A percentile compares a stretch with the other conserved stretches of the same genome.
phyloP scores from a whole-genome alignment of 73 alveolate species.

The Paramecium bursaria region DNA sequence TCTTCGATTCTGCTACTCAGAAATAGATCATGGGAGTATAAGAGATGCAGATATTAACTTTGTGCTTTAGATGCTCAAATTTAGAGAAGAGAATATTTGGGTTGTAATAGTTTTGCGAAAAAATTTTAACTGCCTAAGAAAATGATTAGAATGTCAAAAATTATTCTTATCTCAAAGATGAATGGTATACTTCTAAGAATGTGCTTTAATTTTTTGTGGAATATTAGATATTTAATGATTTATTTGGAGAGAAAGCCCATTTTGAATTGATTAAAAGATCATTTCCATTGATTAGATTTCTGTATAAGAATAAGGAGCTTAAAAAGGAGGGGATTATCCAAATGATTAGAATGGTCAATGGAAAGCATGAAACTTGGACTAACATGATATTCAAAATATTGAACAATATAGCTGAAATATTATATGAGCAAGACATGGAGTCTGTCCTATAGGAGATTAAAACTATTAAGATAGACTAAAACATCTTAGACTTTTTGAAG shows the following conservation, averaged over 20 bases:
- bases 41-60: slow-evolving; percentile 8
- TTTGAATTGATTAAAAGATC: slow-evolving; percentile 52
- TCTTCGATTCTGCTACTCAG: not conserved
- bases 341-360: slow-evolving; percentile 29
- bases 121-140: not conserved
- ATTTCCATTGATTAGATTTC: slow-evolving; percentile 48
- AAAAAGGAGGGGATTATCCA: slow-evolving; percentile 7
- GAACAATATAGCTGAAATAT: slow-evolving; percentile 47
- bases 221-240: slow-evolving; percentile 1
- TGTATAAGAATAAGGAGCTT: slow-evolving; percentile 3
- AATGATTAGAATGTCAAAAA: not conserved
- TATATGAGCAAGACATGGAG: not conserved
- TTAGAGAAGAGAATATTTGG: slow-evolving; percentile 55
- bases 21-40: not conserved
- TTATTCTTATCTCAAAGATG: not conserved
- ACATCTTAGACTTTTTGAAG: slow-evolving; percentile 13
- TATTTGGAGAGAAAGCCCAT: slow-evolving; percentile 61
- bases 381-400: slow-evolving; percentile 43
- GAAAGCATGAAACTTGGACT: slow-evolving; percentile 54
- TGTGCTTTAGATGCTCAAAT: slow-evolving; percentile 1
- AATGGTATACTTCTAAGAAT: slow-evolving; percentile 32
- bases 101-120: slow-evolving; percentile 30
- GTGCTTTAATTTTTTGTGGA: not conserved
- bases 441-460: not conserved
- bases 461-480: not conserved